Evolutionary conservation across 805 yeast genomes (phyloP).

Genomic region (Tetrapisispora pingtungensis): DNA sequence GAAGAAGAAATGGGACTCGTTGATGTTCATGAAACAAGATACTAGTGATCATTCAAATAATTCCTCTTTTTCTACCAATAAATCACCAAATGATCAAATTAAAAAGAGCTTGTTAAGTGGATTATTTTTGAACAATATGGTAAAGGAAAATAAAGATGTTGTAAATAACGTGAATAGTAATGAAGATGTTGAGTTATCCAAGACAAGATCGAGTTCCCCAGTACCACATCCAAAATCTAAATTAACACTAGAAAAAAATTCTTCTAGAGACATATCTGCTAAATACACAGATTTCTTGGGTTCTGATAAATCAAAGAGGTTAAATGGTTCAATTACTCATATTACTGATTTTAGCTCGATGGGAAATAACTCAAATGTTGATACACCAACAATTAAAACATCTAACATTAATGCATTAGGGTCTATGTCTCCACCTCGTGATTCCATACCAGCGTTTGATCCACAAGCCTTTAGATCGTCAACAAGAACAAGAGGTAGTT

Average conservation of each 20-base stretch:
- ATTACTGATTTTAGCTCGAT: not conserved
- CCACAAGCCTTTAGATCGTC: not conserved
- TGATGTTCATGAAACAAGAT: constrained; percentile 17
- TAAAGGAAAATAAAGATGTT: constrained; percentile 9
- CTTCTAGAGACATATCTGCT: not conserved
- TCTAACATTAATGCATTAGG: constrained; percentile 23
- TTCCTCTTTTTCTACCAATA: not conserved
- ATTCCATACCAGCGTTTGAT: not conserved
- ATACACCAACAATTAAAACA: constrained; percentile 12
- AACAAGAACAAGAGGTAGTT: constrained; percentile 8
- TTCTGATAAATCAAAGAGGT: not conserved
- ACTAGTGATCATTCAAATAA: not conserved
- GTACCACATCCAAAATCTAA: not conserved
- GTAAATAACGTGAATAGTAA: not conserved
- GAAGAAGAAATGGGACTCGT: constrained; percentile 26
- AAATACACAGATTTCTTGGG: not conserved
- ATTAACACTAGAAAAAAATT: not conserved
- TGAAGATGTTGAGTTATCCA: not conserved
- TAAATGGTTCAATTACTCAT: not conserved
- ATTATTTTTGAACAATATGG: constrained; percentile 11
- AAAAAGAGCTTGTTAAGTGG: constrained; percentile 26
- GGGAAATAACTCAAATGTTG: not conserved
- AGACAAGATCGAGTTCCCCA: not conserved
- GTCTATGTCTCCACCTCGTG: constrained; percentile 20
- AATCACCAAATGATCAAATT: constrained; percentile 11